Base-by-base conservation (phyloP, 805 yeast species). In the Ogataea zsoltii region DNA sequence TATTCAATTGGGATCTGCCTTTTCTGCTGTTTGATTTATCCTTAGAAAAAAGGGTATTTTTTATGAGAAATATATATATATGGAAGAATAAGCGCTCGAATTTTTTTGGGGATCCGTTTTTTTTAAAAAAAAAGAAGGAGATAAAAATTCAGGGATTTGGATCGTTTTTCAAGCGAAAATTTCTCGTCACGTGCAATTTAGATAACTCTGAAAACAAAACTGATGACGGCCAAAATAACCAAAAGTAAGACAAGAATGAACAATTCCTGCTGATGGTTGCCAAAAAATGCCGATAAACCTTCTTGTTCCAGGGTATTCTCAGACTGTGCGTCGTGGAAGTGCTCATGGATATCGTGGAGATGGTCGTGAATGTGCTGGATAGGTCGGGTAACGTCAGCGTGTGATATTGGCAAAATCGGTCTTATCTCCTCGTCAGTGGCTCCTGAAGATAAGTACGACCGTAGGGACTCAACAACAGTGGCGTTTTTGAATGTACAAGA, bases 361-460 rank as follows among this genome's bases (percentile, higher is more conserved):
- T 35, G 33, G 14, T 37, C 45, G 14, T 28, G 31, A 26, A 37
- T 16, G 13, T 28, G 32, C 25, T 30, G 31, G 16, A 37, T 37
- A 11, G 40, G 31, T 18, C 32, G 25, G 30, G 40, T 18, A 18
- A 37, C 15, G 16, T 48, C 52, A 3, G 46, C 39, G 13, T 45
- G 48, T 17, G 49, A 42, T 9, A 49, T 28, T 10, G 53, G 53
- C 17, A 49, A 29, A 18, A 49, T 42, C 2, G 49, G 46, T 34
- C 53, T 42, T 1, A 40, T 26, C 17, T 45, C 49, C 7, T 45
- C 53, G 16, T 45, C 53, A 7, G 42, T 49, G 17, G 45, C 45
- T 11, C 47, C 49, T 2, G 49, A 39, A 14, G 53, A 44, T 16
- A 49, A 25, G 28, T 49, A 49, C 3, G 53, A 49, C 33, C 53